Percentiles rank a stretch among this genome's conserved stretches.
These are phyloP conservation scores for Aspergillus sp. DNA, from an alignment of 2,329 filamentous ascomycete species.

Conservation along the genomic window DNA sequence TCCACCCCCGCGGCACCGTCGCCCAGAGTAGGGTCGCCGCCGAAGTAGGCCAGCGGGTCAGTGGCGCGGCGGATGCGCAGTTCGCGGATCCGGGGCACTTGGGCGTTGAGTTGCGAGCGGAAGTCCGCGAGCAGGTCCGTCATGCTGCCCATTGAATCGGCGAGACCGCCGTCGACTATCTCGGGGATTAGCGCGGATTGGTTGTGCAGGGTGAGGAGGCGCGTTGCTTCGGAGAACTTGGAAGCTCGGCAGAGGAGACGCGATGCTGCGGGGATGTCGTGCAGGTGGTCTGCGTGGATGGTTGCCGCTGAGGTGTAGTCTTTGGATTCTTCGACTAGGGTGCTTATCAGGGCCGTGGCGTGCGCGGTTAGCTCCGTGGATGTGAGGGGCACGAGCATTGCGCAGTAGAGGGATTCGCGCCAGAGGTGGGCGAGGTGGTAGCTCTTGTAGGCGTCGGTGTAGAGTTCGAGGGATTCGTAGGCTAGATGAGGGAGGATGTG, in stretches of 20 bases:
- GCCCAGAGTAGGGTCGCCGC: conserved; percentile 64
- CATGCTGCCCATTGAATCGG: conserved; percentile 76
- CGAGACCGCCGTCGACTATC: conserved; percentile 75
- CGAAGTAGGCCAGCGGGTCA: conserved; percentile 87
- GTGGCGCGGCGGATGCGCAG: conserved; percentile 76
- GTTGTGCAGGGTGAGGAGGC: conserved; percentile 65
- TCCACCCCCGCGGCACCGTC: conserved; percentile 59
- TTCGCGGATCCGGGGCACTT: conserved; percentile 82
- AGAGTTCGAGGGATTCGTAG: conserved; percentile 81
- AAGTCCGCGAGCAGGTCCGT: conserved; percentile 95
- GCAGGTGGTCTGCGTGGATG: conserved; percentile 79
- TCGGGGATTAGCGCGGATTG: conserved; percentile 64
- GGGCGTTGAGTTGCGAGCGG: conserved; percentile 77
- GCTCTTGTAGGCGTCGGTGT: conserved; percentile 72
- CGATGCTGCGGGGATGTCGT: conserved; percentile 68
- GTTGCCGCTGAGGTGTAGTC: conserved; percentile 78
- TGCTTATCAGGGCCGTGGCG: conserved; percentile 73
- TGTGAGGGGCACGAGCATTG: conserved; percentile 67
- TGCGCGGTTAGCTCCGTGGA: conserved; percentile 64
- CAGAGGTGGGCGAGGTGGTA: conserved; percentile 85
- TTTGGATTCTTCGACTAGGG: conserved; percentile 74
- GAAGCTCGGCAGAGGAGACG: conserved; percentile 84
- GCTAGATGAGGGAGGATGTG: too few relatives aligned
- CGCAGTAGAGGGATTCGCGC: conserved; percentile 85
- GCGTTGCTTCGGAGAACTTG: conserved; percentile 84